These are phyloP conservation scores for Annulohypoxylon moriforme DNA, from an alignment of 495 filamentous ascomycete species.

Conservation along the genomic window DNA sequence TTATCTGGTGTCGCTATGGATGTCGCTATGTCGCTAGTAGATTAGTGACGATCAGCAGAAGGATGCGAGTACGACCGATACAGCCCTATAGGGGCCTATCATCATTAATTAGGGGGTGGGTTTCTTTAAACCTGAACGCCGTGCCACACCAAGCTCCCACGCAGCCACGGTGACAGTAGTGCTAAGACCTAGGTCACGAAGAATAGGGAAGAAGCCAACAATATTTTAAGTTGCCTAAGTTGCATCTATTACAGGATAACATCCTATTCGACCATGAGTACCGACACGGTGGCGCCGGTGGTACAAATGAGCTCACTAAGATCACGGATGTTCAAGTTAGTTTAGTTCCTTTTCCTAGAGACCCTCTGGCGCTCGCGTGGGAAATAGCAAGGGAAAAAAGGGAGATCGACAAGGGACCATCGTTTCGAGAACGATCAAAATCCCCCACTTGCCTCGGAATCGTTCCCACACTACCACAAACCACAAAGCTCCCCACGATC, in stretches of 20 bases:
- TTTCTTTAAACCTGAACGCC: conserved; percentile 8
- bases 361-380: conserved; percentile 11
- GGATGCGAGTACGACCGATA: conserved; percentile 22
- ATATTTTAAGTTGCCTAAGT: too few species aligned
- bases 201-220: background rate
- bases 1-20: conserved; percentile 14
- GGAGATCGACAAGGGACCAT: conserved; percentile 8
- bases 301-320: conserved; percentile 18
- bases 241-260: conserved; percentile 18
- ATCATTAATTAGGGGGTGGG: background rate
- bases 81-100: conserved; percentile 24
- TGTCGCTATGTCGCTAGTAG: conserved; percentile 12
- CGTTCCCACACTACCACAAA: conserved; percentile 25
- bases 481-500: conserved; percentile 32
- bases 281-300: conserved; percentile 33
- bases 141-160: conserved; percentile 6
- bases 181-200: background rate
- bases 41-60: conserved; percentile 23
- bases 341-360: background rate
- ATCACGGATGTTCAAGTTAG: conserved; percentile 22
- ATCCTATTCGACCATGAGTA: conserved; percentile 26
- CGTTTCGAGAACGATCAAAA: conserved; percentile 31
- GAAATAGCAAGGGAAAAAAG: conserved; percentile 6
- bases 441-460: conserved; percentile 31
- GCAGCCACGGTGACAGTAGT: background rate